Base-by-base conservation (phyloP, 306 rosid genomes). In the Fragaria nilgerrensis region DNA sequence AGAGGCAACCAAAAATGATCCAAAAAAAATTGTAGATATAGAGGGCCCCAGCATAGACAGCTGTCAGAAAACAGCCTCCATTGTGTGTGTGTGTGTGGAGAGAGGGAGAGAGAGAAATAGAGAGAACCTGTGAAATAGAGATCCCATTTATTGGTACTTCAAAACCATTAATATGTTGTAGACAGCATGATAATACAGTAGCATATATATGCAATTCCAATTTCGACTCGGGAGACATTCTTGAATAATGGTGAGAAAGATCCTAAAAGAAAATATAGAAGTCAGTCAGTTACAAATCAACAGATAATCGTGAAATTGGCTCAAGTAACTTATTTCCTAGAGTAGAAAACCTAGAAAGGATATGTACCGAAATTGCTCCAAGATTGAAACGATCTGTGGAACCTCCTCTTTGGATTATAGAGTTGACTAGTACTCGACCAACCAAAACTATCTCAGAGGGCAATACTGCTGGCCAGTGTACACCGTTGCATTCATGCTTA, bases 401-500 rank as follows among this genome's bases (percentile, higher is more conserved):
- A 62, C 79, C 73, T 70, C 81, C 79, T 63, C 82, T 86, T 29
- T 80, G 75, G 36, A 79, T 79, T 65, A 76, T 67, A 77, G 81
- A 86, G 75, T 85, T 88, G 0, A 85, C 86, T 11, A 93, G 77
- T 52, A 88, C 72, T 77, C 97, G 89, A 68, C 98, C 96, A 74
- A 93, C 93, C 87, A 93, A 91, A 85, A 88, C 98, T 81, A 93
- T 82, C 79, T 93, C 97, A 49, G 97, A 74, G 10, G 98, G 96
- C 59, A 93, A 78, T 63, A 91, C 88, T 45, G 85, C 83, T 71
- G 97, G 85, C 98, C 98, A 93, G 72, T 89, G 76, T 75, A 81
- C 93, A 73, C 97, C 96, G 63, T 82, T 84, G 69, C 97, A 91
- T 84, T 91, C 98, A 77, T 90, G 97, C 72, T 81, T 81, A 77